These are phyloP conservation scores for Vinca major DNA, from an alignment of 305 asterid species.

Conservation along the genomic window DNA sequence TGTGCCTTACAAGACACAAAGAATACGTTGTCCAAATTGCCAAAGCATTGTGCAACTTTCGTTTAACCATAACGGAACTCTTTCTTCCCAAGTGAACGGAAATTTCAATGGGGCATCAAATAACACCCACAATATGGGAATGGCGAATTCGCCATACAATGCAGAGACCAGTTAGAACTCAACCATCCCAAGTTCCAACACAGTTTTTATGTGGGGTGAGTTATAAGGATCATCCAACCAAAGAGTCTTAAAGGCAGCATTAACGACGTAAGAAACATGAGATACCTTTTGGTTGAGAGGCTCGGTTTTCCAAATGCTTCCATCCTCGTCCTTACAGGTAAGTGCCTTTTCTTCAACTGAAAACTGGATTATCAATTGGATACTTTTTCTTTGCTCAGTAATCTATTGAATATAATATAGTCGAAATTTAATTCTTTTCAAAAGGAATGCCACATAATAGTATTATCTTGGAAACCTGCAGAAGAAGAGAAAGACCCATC, in stretches of 20 bases:
- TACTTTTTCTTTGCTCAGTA: background rate
- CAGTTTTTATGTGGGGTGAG: slow-evolving; percentile 51
- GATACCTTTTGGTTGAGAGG: slow-evolving; percentile 34
- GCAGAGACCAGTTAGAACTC: background rate
- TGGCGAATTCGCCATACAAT: background rate
- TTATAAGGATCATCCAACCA: slow-evolving; percentile 37
- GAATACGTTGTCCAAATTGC: slow-evolving; percentile 35
- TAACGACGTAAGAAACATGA: slow-evolving; percentile 51
- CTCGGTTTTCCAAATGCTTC: slow-evolving; percentile 50
- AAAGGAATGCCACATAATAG: background rate
- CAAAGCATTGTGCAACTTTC: background rate
- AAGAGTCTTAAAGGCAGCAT: slow-evolving; percentile 54
- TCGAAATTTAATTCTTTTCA: background rate
- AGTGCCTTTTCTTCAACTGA: background rate
- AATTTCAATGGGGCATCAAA: background rate
- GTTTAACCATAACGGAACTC: background rate
- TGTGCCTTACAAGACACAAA: slow-evolving; percentile 30
- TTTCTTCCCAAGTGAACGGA: slow-evolving; percentile 4
- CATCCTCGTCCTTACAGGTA: slow-evolving; percentile 63
- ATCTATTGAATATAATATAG: background rate
- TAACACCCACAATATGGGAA: background rate
- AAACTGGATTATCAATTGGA: background rate
- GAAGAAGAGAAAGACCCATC: slow-evolving; percentile 45
- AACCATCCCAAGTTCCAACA: slow-evolving; percentile 1
- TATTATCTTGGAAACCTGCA: slow-evolving; percentile 21